Percentiles rank a stretch among this genome's conserved stretches.
Evolutionary conservation across 768 basidiomycete species (phyloP).

Genomic region (Phaeotremella skinneri): DNA sequence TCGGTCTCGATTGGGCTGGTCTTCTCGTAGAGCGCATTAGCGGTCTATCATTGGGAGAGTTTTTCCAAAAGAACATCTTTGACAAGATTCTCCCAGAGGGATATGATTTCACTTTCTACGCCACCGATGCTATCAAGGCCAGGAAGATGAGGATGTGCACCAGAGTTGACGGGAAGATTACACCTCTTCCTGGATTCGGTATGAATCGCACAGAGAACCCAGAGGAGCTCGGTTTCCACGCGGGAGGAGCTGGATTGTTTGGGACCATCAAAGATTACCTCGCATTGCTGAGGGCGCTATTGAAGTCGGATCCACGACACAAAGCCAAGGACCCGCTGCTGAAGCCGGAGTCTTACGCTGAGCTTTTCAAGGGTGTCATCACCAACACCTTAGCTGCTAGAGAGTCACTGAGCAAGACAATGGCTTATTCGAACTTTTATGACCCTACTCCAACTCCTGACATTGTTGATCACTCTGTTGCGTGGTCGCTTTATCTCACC

Average conservation of each 20-base stretch:
- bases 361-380: slow-evolving; percentile 30
- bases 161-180: slow-evolving; percentile 16
- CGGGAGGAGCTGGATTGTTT: slow-evolving; percentile 38
- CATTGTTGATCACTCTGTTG: slow-evolving; percentile 35
- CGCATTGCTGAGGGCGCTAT: slow-evolving; percentile 34
- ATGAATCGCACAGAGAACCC: slow-evolving; percentile 21
- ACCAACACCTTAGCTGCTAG: neutral
- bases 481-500: slow-evolving; percentile 21
- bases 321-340: slow-evolving; percentile 22
- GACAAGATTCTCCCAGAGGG: slow-evolving; percentile 36
- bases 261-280: slow-evolving; percentile 41
- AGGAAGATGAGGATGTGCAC: slow-evolving; percentile 22
- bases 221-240: slow-evolving; percentile 15
- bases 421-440: neutral
- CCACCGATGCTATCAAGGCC: slow-evolving; percentile 21
- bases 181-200: slow-evolving; percentile 15
- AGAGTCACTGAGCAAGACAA: neutral
- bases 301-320: slow-evolving; percentile 27
- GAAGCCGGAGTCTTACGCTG: slow-evolving; percentile 29
- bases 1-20: slow-evolving; percentile 44
- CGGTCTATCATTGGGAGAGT: slow-evolving; percentile 40
- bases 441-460: neutral
- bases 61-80: slow-evolving; percentile 47
- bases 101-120: slow-evolving; percentile 37
- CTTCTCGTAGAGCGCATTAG: slow-evolving; percentile 40